Conservation (phyloP, 169 alveolate species). For the Plasmodium malariae region DNA sequence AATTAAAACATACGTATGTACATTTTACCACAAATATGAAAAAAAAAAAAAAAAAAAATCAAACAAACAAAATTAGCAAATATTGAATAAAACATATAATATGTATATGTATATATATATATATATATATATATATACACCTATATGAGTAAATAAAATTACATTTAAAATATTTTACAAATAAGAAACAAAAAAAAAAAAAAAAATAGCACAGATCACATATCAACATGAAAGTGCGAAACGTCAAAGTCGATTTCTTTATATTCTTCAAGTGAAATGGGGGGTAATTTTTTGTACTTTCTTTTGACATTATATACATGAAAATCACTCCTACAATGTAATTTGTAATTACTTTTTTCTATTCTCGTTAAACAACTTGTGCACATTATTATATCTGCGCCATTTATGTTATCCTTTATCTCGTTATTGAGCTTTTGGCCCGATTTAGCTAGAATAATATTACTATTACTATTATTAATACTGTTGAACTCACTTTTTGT, state of each 20-base stretch:
- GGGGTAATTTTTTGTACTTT: slow-evolving; percentile 84
- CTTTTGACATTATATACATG: slow-evolving; percentile 88
- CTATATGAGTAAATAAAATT: neutral
- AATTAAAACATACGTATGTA: neutral
- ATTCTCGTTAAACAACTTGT: slow-evolving; percentile 82
- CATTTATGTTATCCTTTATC: slow-evolving; percentile 13
- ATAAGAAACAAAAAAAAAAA: slow-evolving; percentile 28
- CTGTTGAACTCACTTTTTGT: neutral
- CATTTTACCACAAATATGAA: neutral
- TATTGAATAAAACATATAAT: neutral
- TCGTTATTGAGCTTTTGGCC: neutral
- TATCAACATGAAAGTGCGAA: slow-evolving; percentile 77
- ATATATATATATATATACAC: too few relatives aligned
- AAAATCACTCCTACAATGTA: slow-evolving; percentile 88
- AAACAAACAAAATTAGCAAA: neutral
- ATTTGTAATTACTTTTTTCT: slow-evolving; percentile 74
- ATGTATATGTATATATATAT: too few relatives aligned
- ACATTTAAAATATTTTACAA: slow-evolving; percentile 25
- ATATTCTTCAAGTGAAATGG: slow-evolving; percentile 86
- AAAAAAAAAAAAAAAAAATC: neutral
- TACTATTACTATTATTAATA: slow-evolving; percentile 5
- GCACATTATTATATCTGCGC: slow-evolving; percentile 78
- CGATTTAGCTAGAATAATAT: neutral
- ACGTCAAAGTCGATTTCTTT: slow-evolving; percentile 76
- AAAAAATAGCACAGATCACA: slow-evolving; percentile 20